Percentiles rank a stretch among this genome's conserved stretches.
Conservation (phyloP, 768 basidiomycete genomes). For the Xanthoconium purpureum region DNA sequence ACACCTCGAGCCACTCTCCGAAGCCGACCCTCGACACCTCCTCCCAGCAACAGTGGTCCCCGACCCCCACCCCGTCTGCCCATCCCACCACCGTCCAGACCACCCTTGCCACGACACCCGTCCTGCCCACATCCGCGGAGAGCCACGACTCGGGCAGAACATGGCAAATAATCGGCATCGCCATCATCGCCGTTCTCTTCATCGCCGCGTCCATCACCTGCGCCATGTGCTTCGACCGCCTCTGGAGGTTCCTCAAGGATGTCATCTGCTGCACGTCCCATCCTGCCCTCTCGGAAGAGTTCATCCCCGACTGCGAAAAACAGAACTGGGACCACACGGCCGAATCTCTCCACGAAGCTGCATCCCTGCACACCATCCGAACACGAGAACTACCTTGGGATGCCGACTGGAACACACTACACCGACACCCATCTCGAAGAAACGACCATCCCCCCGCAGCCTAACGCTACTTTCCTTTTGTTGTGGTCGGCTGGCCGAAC, state of each 20-base stretch:
- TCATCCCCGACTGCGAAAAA: conserved; percentile 64
- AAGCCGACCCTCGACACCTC: background rate
- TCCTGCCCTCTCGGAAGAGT: conserved; percentile 43
- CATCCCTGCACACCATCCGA: background rate
- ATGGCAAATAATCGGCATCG: conserved; percentile 72
- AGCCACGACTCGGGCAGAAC: conserved; percentile 38
- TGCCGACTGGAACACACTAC: conserved; percentile 13
- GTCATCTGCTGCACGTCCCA: conserved; percentile 41
- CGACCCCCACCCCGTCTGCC: background rate
- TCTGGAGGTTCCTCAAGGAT: conserved; percentile 60
- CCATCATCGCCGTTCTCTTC: conserved; percentile 58
- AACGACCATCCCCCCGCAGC: conserved; percentile 6
- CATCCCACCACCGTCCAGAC: background rate
- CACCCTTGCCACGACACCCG: background rate
- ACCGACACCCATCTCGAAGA: conserved; percentile 21
- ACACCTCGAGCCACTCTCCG: background rate
- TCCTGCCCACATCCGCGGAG: conserved; percentile 4
- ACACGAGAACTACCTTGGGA: conserved; percentile 28
- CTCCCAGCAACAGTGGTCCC: background rate
- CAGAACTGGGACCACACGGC: conserved; percentile 47
- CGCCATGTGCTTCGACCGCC: conserved; percentile 68
- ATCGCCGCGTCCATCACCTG: conserved; percentile 54
- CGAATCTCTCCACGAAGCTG: background rate
- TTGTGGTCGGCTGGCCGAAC: conserved; percentile 15
- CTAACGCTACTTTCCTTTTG: background rate